Percentiles rank a stretch among this genome's conserved stretches.
Conservation (phyloP, 176 grass and related monocot species). For the Cenchrus fungigraminus region DNA sequence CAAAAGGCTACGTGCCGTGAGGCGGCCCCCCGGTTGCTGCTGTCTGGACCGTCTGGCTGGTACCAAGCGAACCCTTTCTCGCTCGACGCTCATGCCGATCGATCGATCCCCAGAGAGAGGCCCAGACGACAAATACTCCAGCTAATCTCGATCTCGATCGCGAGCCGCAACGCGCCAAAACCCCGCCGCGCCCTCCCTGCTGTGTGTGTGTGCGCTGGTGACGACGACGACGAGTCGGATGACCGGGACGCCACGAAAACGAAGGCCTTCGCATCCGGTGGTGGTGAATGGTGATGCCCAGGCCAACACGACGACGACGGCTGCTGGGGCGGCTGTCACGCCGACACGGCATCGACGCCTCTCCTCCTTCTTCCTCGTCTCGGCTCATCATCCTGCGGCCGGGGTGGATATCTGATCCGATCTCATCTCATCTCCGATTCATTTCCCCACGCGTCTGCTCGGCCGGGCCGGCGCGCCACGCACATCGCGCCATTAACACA, state of each 20-base stretch:
- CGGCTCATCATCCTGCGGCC: no score
- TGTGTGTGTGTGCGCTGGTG: no score
- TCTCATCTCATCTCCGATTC: not conserved
- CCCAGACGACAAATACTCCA: not conserved
- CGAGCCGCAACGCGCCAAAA: conserved; percentile 12
- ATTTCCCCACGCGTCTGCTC: not conserved
- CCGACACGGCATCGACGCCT: no score
- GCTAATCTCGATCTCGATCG: not conserved
- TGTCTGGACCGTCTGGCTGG: not conserved
- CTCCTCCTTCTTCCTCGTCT: no score
- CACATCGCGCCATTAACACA: conserved; percentile 2
- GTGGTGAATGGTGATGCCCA: not conserved
- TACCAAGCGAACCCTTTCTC: not conserved
- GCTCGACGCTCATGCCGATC: not conserved
- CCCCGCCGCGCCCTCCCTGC: not conserved
- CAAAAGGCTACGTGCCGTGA: not conserved
- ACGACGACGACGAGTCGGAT: not conserved
- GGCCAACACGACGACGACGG: not conserved
- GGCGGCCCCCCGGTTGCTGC: not conserved
- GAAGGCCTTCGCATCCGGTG: not conserved
- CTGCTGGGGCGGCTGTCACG: no score
- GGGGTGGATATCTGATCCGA: no score
- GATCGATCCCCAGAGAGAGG: not conserved
- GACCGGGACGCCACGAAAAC: conserved; percentile 1
- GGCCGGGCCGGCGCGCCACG: no score